phyloP scores from a whole-genome alignment of 2,329 filamentous ascomycete genomes.

The Bipolaris sorokiniana region DNA sequence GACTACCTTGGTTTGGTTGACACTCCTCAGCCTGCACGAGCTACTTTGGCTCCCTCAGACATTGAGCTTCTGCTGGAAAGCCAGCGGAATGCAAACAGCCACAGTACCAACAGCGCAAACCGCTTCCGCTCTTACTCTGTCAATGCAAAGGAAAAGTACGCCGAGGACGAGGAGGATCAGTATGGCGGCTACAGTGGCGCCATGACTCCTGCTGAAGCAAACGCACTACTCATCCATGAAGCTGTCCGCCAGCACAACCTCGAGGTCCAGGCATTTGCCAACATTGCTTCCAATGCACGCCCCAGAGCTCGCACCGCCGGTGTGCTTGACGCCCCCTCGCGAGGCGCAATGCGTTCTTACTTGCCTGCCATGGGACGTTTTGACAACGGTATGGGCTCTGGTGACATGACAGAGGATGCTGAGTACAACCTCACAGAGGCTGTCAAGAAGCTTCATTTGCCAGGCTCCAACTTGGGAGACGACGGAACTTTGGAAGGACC shows the following conservation, averaged over 20 bases:
- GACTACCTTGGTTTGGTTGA: conserved; percentile 96
- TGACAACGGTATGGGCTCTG: conserved; percentile 75
- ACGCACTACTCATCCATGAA: conserved; percentile 67
- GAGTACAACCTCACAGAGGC: conserved; percentile 83
- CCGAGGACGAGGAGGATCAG: conserved; percentile 82
- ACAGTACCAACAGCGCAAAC: conserved; percentile 72
- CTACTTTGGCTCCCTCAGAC: conserved; percentile 70
- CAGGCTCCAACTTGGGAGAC: conserved; percentile 68
- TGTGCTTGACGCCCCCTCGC: conserved; percentile 78
- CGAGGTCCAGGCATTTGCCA: conserved; percentile 90
- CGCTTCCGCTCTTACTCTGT: conserved; percentile 97
- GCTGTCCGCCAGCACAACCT: conserved; percentile 90
- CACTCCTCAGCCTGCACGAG: conserved; percentile 80
- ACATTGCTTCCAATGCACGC: conserved; percentile 78
- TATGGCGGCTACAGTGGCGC: conserved; percentile 66
- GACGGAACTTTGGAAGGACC: conserved; percentile 85
- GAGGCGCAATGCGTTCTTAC: conserved; percentile 70
- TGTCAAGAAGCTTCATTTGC: conserved; percentile 72
- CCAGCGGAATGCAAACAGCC: conserved; percentile 61
- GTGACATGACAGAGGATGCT: conserved; percentile 77
- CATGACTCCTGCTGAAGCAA: conserved; percentile 65
- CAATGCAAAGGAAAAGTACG: conserved; percentile 97
- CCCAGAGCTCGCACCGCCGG: conserved; percentile 91
- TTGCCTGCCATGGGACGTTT: conserved; percentile 62
- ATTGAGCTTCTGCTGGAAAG: conserved; percentile 58